Evolutionary conservation across 2,329 filamentous ascomycete species (phyloP).

Genomic region (Fusarium tjaetaba): DNA sequence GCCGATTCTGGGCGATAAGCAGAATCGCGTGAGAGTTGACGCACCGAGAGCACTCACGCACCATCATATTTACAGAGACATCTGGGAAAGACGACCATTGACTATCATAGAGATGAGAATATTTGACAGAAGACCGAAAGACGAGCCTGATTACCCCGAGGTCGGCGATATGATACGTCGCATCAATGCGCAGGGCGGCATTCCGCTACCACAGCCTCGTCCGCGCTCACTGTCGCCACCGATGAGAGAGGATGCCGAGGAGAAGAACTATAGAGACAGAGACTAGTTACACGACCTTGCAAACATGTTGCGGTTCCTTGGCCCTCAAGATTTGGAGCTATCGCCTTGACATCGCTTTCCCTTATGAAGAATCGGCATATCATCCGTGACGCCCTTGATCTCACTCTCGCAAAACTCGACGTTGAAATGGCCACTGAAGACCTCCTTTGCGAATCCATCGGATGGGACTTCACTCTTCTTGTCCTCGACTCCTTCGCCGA

Average conservation of each 20-base stretch:
- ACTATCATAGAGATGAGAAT: neutral
- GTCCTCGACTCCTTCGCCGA: neutral
- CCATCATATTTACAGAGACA: conserved; percentile 19
- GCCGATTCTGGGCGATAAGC: conserved; percentile 7
- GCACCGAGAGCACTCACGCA: conserved; percentile 5
- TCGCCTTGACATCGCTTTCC: conserved; percentile 8
- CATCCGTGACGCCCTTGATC: conserved; percentile 14
- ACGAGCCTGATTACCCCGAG: conserved; percentile 24
- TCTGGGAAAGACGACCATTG: conserved; percentile 23
- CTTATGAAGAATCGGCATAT: conserved; percentile 5
- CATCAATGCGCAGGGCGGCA: conserved; percentile 2
- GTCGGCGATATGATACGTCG: conserved; percentile 2
- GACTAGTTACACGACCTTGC: neutral
- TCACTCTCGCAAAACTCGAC: conserved; percentile 7
- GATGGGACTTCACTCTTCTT: rapidly evolving
- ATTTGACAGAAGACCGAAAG: conserved; percentile 12
- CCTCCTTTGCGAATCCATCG: neutral
- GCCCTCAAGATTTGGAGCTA: neutral
- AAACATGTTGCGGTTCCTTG: rapidly evolving
- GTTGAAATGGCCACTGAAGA: neutral
- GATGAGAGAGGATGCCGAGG: rapidly evolving
- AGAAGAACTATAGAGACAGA: neutral
- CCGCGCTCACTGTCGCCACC: neutral
- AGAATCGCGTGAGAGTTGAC: conserved; percentile 22
- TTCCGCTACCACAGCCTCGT: neutral